Base-by-base conservation (phyloP, 1,284 basidiomycete species). In the Schizophyllum amplum region DNA sequence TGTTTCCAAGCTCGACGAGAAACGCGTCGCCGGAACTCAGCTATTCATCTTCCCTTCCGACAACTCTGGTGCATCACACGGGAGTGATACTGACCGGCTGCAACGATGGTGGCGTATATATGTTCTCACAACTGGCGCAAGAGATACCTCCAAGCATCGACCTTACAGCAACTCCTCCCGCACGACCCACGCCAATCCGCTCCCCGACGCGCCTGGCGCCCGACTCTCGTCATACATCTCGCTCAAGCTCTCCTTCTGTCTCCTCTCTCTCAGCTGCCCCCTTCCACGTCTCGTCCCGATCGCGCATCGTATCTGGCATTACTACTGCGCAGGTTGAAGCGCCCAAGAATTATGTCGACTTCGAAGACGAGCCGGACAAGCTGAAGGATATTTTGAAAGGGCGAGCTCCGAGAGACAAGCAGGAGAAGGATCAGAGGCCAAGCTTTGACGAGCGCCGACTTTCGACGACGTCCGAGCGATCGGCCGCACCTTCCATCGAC, bases 271-370 rank as follows among this genome's bases (percentile, higher is more conserved):
- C 68, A 22, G 46, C 65, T 24, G 52, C 70, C 13, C 72, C 73
- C 20, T 75, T 76, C 60, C 64, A 67, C 57, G 63, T 78, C 11
- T 67, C 68, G 17, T 65, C 74, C 20, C 76, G 79, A 54, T 76
- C 85, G 33, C 76, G 80, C 5, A 77, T 85, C 15, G 85, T 87
- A 1, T 86, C 87, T 13, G 83, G 82, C 2, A 71, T 91, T 5
- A 86, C 81, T 3, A 73, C 73, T 13, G 84, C 88, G 61, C 79
- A 79, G 60, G 86, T 79, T 0, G 83, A 87, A 66, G 86, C 86
- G 1, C 82, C 86, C 0, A 88, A 82, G 69, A 87, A 83, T 62
- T 84, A 79, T 63, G 83, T 90, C 2, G 88, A 91, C 63, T 89
- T 83, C 57, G 88, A 90, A 3, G 86, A 89, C 48, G 89, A 91